Evolutionary conservation across 257 asterid genomes (phyloP).

Genomic region (Solanum medicagineum): DNA sequence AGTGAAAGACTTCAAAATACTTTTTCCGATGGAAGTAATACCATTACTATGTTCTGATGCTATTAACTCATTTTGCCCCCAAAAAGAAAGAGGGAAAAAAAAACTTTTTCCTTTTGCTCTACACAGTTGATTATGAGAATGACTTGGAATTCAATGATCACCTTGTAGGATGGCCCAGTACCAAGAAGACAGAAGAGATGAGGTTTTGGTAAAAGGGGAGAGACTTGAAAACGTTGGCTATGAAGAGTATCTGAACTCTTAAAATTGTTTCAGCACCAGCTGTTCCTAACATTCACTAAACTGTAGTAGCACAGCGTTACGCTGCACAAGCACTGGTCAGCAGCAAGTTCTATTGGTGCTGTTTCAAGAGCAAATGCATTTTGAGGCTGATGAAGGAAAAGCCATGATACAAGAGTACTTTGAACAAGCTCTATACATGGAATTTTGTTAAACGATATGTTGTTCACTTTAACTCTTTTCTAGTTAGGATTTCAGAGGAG

Average conservation of each 20-base stretch:
- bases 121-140: not conserved
- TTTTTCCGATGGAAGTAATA: not conserved
- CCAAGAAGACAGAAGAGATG: conserved; percentile 73
- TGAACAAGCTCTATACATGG: not conserved
- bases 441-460: not conserved
- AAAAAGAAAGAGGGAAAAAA: not conserved
- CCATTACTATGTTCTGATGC: not conserved
- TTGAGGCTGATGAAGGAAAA: not conserved
- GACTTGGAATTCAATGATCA: not conserved
- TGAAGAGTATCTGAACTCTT: conserved; percentile 62
- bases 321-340: not conserved
- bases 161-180: conserved; percentile 71
- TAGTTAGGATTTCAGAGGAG: not conserved
- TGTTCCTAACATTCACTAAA: not conserved
- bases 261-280: conserved; percentile 1
- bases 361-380: not conserved
- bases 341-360: not conserved
- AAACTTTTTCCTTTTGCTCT: not conserved
- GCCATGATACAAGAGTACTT: not conserved
- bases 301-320: not conserved
- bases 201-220: conserved; percentile 62
- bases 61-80: not conserved
- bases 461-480: not conserved
- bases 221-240: conserved; percentile 67
- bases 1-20: not conserved